These are phyloP conservation scores for Penicillium sp. DNA, from an alignment of 2,329 filamentous ascomycete genomes.

Conservation along the genomic window DNA sequence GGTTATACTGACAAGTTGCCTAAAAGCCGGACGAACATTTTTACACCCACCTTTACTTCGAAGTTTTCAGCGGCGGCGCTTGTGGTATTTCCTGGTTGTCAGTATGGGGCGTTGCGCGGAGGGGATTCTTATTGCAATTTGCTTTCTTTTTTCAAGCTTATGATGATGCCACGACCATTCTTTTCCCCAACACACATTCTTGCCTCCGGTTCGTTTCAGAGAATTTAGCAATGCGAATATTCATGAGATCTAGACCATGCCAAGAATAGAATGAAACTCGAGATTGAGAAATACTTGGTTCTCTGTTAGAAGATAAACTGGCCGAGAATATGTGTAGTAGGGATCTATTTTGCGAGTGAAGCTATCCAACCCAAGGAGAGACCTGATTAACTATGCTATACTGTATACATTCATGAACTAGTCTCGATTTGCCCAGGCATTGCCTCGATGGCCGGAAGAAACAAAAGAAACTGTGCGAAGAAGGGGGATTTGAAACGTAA, in stretches of 20 bases:
- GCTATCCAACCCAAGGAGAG: constrained; percentile 15
- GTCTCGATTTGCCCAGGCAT: constrained; percentile 9
- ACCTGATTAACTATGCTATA: constrained; percentile 32
- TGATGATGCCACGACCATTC: constrained; percentile 34
- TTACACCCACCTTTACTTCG: constrained; percentile 12
- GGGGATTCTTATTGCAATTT: constrained; percentile 15
- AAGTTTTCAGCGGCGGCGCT: constrained; percentile 34
- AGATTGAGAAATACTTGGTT: neutral
- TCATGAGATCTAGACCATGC: neutral
- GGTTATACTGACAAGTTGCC: neutral
- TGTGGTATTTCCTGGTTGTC: constrained; percentile 30
- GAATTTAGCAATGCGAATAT: neutral
- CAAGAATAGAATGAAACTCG: neutral
- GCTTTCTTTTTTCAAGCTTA: constrained; percentile 8
- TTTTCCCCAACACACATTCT: neutral
- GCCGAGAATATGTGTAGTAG: neutral
- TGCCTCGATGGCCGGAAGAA: constrained; percentile 18
- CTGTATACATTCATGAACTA: constrained; percentile 23
- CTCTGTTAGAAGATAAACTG: neutral
- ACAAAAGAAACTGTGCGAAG: constrained; percentile 15
- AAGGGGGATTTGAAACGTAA: constrained; percentile 14
- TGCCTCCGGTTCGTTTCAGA: constrained; percentile 1
- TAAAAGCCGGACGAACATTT: neutral
- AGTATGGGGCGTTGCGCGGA: constrained; percentile 23
- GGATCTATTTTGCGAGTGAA: neutral